phyloP scores from a whole-genome alignment of 805 yeast genomes.

The Helenozyma baotianmanensis region DNA sequence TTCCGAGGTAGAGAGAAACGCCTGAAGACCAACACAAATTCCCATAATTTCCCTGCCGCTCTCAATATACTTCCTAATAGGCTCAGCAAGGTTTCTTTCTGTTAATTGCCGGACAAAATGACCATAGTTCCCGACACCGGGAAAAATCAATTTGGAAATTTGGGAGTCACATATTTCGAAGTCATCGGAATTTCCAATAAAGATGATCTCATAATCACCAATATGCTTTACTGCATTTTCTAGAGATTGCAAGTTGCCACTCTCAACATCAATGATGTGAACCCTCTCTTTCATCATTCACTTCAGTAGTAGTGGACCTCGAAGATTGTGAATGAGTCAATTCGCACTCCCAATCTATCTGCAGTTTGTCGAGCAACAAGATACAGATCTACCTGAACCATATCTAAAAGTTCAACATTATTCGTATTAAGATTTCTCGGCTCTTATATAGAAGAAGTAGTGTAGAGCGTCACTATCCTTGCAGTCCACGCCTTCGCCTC shows the following conservation, averaged over 20 bases:
- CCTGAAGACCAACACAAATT: conserved; percentile 93
- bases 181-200: conserved; percentile 57
- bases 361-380: too few species aligned
- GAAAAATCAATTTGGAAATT: conserved; percentile 65
- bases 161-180: conserved; percentile 36
- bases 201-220: conserved; percentile 60
- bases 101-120: conserved; percentile 77
- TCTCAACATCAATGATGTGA: conserved; percentile 86
- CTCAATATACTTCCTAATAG: conserved; percentile 59
- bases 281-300: conserved; percentile 25
- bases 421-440: conserved; percentile 15
- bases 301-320: too few species aligned
- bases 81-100: conserved; percentile 57
- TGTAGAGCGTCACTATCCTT: conserved; percentile 12
- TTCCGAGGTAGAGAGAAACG: conserved; percentile 69
- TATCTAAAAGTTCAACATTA: not conserved
- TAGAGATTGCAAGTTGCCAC: conserved; percentile 89
- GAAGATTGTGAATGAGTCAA: too few species aligned
- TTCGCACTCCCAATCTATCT: too few species aligned
- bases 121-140: conserved; percentile 98
- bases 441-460: conserved; percentile 24
- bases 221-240: conserved; percentile 77
- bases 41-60: conserved; percentile 93
- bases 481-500: conserved; percentile 9
- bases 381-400: too few species aligned